A percentile compares a stretch with the other conserved stretches of the same genome.
These are phyloP conservation scores for Fraxinus anomala DNA, from an alignment of 257 asterid genomes.

Conservation along the genomic window DNA sequence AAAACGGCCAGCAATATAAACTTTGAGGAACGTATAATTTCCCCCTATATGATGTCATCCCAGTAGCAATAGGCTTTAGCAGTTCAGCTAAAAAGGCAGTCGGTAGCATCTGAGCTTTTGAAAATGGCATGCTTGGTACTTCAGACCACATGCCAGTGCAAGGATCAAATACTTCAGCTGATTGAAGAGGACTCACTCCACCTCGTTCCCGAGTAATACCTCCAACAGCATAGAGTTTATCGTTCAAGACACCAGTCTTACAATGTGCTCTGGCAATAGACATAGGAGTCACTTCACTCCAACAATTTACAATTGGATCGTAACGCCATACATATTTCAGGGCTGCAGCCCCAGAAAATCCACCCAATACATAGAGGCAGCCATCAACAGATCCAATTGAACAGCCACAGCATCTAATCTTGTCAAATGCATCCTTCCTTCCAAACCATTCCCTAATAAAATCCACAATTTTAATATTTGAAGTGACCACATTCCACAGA, in stretches of 20 bases:
- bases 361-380: constrained; percentile 80
- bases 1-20: constrained; percentile 88
- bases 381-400: constrained; percentile 79
- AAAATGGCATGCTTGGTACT: constrained; percentile 86
- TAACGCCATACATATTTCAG: constrained; percentile 67
- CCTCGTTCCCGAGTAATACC: constrained; percentile 85
- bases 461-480: constrained; percentile 56
- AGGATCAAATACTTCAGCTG: constrained; percentile 92
- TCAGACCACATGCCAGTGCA: constrained; percentile 69
- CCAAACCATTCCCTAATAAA: constrained; percentile 71
- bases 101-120: constrained; percentile 81
- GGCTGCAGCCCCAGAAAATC: constrained; percentile 66
- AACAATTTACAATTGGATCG: constrained; percentile 62
- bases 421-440: constrained; percentile 57
- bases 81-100: constrained; percentile 87
- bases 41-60: constrained; percentile 81
- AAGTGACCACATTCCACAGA: constrained; percentile 57
- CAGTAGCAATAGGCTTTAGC: constrained; percentile 93
- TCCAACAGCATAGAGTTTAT: constrained; percentile 83
- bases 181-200: constrained; percentile 75
- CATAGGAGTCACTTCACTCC: constrained; percentile 81
- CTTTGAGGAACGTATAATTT: constrained; percentile 90
- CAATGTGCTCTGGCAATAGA: constrained; percentile 78
- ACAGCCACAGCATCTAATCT: constrained; percentile 82
- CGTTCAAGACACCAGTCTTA: constrained; percentile 69